A percentile compares a stretch with the other conserved stretches of the same genome.
phyloP scores from a whole-genome alignment of 805 yeast species.

The Myxozyma melibiosi region DNA sequence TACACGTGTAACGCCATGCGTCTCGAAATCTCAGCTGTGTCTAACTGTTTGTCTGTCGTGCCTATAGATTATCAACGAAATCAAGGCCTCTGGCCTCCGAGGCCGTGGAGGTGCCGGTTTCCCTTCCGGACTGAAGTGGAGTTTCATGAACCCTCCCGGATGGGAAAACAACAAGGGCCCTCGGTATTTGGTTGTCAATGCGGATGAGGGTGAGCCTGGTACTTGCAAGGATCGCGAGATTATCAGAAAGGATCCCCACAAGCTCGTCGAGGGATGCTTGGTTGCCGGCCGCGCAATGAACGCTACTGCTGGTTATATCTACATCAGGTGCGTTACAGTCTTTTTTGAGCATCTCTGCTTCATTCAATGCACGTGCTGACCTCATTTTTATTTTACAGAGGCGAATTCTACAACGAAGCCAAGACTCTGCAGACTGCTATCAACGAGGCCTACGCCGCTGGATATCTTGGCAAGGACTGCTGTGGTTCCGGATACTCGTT shows the following conservation, averaged over 20 bases:
- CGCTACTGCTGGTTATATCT: slow-evolving; percentile 89
- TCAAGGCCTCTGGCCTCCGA: slow-evolving; percentile 80
- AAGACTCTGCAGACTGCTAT: slow-evolving; percentile 74
- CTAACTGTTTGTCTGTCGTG: neutral
- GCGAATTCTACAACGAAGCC: slow-evolving; percentile 86
- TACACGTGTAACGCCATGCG: neutral
- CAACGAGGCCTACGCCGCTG: slow-evolving; percentile 82
- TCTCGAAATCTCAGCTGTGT: neutral
- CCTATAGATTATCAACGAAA: slow-evolving; percentile 68
- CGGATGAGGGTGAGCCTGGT: slow-evolving; percentile 95
- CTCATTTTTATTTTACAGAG: slow-evolving; percentile 39
- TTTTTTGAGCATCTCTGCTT: neutral
- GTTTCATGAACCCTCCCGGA: slow-evolving; percentile 93
- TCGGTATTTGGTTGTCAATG: slow-evolving; percentile 76
- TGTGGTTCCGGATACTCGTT: slow-evolving; percentile 86
- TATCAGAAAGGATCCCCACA: slow-evolving; percentile 88
- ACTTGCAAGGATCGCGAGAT: slow-evolving; percentile 92
- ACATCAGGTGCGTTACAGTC: slow-evolving; percentile 59
- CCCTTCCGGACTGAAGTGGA: slow-evolving; percentile 90
- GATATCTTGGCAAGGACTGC: slow-evolving; percentile 78
- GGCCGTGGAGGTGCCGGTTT: slow-evolving; percentile 96
- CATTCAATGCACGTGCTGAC: neutral
- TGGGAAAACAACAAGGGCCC: slow-evolving; percentile 93
- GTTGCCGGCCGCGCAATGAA: slow-evolving; percentile 91
- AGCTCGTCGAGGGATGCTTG: slow-evolving; percentile 87